Evolutionary conservation across 768 basidiomycete species (phyloP).

Genomic region (Pholiota conissans): DNA sequence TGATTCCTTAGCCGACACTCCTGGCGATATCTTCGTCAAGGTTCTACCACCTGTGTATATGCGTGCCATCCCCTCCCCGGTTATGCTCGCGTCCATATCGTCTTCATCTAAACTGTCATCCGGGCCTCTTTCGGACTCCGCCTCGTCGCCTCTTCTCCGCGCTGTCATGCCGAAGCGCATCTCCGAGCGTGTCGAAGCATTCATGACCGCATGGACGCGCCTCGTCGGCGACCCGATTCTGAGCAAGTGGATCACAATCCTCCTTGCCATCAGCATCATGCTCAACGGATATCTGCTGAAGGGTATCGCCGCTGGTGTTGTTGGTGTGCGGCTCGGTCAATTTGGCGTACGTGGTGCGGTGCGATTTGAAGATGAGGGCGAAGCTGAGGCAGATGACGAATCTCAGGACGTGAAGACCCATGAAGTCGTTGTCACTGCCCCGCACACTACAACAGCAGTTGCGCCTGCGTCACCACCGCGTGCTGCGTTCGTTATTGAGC

Average conservation of each 20-base stretch:
- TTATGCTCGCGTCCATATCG: background rate
- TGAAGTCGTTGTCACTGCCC: conserved; percentile 1
- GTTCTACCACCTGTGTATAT: conserved; percentile 23
- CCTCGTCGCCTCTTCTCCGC: background rate
- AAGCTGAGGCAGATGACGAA: conserved; percentile 25
- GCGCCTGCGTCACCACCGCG: background rate
- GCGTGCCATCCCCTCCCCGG: conserved; percentile 26
- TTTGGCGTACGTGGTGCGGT: conserved; percentile 25
- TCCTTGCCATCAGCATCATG: conserved; percentile 81
- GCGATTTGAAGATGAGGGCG: conserved; percentile 27
- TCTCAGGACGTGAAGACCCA: conserved; percentile 13
- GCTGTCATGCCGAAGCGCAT: conserved; percentile 20
- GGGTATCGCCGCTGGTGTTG: conserved; percentile 66
- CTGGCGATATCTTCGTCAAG: conserved; percentile 23
- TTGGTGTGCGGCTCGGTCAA: conserved; percentile 24
- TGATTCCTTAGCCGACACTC: conserved; percentile 1
- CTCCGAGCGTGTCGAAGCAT: conserved; percentile 69
- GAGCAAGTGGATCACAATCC: conserved; percentile 91
- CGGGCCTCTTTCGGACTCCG: background rate
- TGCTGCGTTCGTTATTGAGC: conserved; percentile 5
- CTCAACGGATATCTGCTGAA: conserved; percentile 94
- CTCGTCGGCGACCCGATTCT: conserved; percentile 94
- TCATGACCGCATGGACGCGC: conserved; percentile 87
- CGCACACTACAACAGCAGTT: background rate
- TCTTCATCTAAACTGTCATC: background rate